A percentile compares a stretch with the other conserved stretches of the same genome.
Conservation (phyloP, 495 filamentous ascomycete species). For the Annulohypoxylon stygium region DNA sequence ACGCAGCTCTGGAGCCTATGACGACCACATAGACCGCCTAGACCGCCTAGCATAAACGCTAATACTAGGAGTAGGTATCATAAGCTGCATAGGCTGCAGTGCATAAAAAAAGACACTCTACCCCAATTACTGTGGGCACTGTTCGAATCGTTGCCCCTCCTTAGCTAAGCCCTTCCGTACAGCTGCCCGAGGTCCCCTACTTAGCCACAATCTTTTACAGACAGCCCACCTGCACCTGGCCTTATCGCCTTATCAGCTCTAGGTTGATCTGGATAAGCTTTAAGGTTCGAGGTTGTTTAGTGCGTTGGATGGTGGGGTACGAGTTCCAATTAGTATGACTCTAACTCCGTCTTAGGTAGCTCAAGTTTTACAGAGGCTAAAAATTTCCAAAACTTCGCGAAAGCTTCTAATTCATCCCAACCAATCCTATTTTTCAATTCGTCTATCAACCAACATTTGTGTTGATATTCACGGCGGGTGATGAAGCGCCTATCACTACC, state of each 20-base stretch:
- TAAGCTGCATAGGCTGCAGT: constrained; percentile 7
- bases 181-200: constrained; percentile 4
- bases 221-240: not conserved
- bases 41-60: constrained; percentile 15
- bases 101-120: constrained; percentile 4
- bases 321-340: constrained; percentile 52
- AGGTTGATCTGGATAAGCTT: not conserved
- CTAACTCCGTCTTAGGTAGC: constrained; percentile 33
- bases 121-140: constrained; percentile 4
- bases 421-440: not conserved
- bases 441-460: not conserved
- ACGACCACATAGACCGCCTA: constrained; percentile 15
- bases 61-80: not conserved
- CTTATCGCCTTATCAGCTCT: constrained; percentile 29
- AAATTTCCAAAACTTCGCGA: constrained; percentile 15
- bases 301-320: constrained; percentile 49
- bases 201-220: constrained; percentile 13
- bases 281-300: not conserved
- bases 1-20: constrained; percentile 24
- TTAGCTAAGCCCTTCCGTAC: not conserved
- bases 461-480: not conserved
- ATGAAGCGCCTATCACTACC: constrained; percentile 22
- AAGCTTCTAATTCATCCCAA: constrained; percentile 23
- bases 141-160: constrained; percentile 12
- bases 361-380: constrained; percentile 29